Base-by-base conservation (phyloP, 2,329 filamentous ascomycete species). In the Nemania sp. region DNA sequence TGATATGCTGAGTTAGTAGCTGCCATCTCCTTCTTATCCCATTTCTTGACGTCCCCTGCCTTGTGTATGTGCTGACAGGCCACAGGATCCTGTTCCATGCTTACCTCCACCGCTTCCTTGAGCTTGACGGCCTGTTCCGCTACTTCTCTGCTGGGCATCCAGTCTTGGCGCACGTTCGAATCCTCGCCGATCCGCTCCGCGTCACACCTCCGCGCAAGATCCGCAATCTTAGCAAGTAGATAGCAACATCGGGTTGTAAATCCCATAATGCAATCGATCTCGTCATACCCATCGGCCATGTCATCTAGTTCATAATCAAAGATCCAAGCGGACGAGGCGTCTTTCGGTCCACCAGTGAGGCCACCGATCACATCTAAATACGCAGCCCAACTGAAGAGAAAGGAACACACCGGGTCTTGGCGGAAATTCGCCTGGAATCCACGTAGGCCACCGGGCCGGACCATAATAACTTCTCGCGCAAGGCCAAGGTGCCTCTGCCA, bases 311-410 rank as follows among this genome's bases (percentile, higher is more conserved):
- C 79, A 70, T 83, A 80, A 73, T 84, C 84, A 79, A 87, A 78
- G 82, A 89, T 76, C 83, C 84, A 79, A 70, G 82, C 72, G 62
- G 80, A 83, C 8, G 88, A 80, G 0, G 87, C 85, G 24, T 83
- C 83, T 38, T 84, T 84, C 38, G 76, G 82, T 10, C 87, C 86
- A 18, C 91, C 92, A 62, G 82, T 90, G 27, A 97, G 82, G 49
- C 88, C 90, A 26, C 92, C 93, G 63, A 96, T 82, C 1, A 96
- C 89, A 75, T 96, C 93, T 22, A 97, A 85, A 79, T 96, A 96
- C 1, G 91, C 91, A 71, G 96, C 91, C 93, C 93, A 97, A 66
- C 92, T 89, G 72, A 88, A 90, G 10, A 96, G 85, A 75, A 97
- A 96, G 61, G 91, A 90, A 62, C 90, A 86, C 62, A 92, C 84